Conservation (phyloP, 2,329 filamentous ascomycete genomes). For the Periconia sp. region DNA sequence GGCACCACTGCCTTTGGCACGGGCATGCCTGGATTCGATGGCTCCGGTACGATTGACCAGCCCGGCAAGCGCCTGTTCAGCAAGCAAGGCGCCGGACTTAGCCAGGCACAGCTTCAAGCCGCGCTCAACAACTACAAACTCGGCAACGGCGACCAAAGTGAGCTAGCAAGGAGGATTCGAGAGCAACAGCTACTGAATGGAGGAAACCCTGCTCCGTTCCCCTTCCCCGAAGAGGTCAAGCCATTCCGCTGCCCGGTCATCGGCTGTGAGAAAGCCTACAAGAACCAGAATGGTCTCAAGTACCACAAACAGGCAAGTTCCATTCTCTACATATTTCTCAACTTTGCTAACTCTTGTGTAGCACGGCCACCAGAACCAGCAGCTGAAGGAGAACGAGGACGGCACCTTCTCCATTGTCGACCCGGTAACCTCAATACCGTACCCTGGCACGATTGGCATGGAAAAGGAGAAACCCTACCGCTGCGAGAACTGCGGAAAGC, state of each 20-base stretch:
- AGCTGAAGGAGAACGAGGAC: conserved; percentile 94
- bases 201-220: conserved; percentile 47
- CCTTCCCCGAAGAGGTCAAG: conserved; percentile 83
- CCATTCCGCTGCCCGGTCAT: conserved; percentile 98
- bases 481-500: conserved; percentile 95
- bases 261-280: conserved; percentile 98
- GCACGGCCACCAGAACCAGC: conserved; percentile 95
- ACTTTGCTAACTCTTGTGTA: conserved; percentile 41
- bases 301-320: conserved; percentile 74
- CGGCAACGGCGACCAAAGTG: conserved; percentile 66
- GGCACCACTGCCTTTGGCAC: conserved; percentile 45
- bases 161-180: conserved; percentile 70
- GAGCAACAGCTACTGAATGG: conserved; percentile 68
- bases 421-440: conserved; percentile 90
- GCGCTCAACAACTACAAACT: conserved; percentile 79
- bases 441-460: conserved; percentile 97
- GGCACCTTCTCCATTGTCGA: conserved; percentile 99
- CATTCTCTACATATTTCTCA: too few relatives aligned
- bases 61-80: conserved; percentile 93
- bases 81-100: conserved; percentile 74
- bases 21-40: conserved; percentile 50
- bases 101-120: conserved; percentile 72
- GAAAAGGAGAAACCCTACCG: conserved; percentile 99
- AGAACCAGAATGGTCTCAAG: conserved; percentile 98
- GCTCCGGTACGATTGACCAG: conserved; percentile 77